phyloP scores from a whole-genome alignment of 257 asterid species.

The Solanum tarapatanum region DNA sequence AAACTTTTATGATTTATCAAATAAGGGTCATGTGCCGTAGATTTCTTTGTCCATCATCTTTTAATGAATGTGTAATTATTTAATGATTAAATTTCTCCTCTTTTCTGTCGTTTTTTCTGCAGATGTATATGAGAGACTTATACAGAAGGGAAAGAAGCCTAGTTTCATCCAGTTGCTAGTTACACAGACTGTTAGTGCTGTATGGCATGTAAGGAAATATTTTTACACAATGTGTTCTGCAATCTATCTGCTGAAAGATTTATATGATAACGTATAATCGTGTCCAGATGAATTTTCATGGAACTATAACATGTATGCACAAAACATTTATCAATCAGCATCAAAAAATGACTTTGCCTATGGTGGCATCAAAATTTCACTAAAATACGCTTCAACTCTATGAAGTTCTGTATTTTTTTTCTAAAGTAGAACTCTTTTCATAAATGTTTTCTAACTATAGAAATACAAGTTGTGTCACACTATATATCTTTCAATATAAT shows the following conservation, averaged over 20 bases:
- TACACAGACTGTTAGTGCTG: slow-evolving; percentile 93
- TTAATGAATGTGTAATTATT: background rate
- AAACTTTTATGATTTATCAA: background rate
- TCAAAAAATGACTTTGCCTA: background rate
- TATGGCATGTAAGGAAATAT: slow-evolving; percentile 77
- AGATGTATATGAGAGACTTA: slow-evolving; percentile 84
- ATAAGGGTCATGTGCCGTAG: background rate
- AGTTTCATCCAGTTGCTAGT: slow-evolving; percentile 91
- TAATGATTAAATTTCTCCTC: background rate
- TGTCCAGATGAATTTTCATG: background rate
- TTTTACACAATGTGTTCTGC: background rate
- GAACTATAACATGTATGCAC: background rate
- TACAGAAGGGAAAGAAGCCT: slow-evolving; percentile 64
- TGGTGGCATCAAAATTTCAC: background rate
- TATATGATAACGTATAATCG: background rate
- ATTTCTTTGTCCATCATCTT: background rate
- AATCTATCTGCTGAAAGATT: background rate
- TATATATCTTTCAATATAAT: background rate
- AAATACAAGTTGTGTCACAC: background rate
- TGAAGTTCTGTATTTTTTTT: background rate
- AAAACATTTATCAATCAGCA: background rate
- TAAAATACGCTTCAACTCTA: background rate
- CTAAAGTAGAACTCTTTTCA: background rate
- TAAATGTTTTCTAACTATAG: background rate
- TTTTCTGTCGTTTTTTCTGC: background rate